phyloP scores from a whole-genome alignment of 2,329 filamentous ascomycete genomes.

The Scedosporium apiospermum region DNA sequence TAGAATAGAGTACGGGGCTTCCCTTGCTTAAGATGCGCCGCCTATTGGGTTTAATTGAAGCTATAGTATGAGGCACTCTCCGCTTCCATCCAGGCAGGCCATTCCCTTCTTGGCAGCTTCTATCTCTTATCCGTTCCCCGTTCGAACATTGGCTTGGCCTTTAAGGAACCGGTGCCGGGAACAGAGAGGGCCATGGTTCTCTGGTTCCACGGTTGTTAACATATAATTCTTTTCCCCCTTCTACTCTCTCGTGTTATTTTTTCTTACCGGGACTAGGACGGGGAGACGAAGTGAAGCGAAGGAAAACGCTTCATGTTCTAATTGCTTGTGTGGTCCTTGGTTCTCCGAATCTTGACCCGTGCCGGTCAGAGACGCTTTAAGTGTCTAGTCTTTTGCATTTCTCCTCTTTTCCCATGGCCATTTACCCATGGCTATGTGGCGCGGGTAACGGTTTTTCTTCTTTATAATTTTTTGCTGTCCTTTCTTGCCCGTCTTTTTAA shows the following conservation, averaged over 20 bases:
- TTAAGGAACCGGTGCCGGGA: not conserved
- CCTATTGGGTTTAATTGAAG: slow-evolving; percentile 2
- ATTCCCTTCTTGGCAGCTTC: not conserved
- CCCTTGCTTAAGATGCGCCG: not conserved
- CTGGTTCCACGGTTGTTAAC: not conserved
- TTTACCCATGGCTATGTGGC: not conserved
- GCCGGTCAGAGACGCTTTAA: not conserved
- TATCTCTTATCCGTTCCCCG: not conserved
- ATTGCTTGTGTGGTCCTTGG: not conserved
- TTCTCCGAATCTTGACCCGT: not conserved
- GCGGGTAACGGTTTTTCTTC: not conserved
- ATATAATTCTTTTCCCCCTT: not conserved
- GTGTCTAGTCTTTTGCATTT: not conserved
- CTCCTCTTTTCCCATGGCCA: not conserved
- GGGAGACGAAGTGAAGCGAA: not conserved
- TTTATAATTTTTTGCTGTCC: not conserved
- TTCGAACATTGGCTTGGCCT: not conserved
- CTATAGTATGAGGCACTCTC: not conserved
- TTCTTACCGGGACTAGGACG: not conserved
- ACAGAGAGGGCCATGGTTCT: not conserved
- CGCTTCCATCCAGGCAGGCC: not conserved
- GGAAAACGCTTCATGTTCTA: not conserved
- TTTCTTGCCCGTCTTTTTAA: not conserved
- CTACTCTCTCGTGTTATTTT: not conserved
- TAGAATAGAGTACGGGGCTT: not conserved